These are phyloP conservation scores for Coemansia sp. DNA, from an alignment of 192 early-diverging fungal genomes.

Conservation along the genomic window DNA sequence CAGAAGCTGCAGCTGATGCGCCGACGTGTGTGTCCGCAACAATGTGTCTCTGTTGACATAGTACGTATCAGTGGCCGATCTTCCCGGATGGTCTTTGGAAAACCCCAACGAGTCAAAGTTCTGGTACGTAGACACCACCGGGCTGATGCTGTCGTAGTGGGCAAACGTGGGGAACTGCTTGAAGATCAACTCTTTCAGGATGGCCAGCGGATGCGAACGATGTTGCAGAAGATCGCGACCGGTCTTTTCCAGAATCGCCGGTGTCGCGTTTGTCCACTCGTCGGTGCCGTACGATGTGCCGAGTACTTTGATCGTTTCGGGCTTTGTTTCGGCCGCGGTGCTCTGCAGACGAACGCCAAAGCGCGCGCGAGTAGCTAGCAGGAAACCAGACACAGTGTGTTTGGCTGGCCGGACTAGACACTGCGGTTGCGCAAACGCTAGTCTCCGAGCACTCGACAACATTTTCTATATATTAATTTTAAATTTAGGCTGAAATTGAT, in stretches of 20 bases:
- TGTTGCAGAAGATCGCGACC: constrained; percentile 73
- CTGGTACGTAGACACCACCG: constrained; percentile 77
- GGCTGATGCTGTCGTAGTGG: constrained; percentile 65
- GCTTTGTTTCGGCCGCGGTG: background rate
- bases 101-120: constrained; percentile 95
- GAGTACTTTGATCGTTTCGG: constrained; percentile 14
- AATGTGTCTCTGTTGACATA: constrained; percentile 80
- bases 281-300: constrained; percentile 55
- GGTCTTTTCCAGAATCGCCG: constrained; percentile 73
- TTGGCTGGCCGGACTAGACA: too few relatives aligned
- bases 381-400: too few relatives aligned
- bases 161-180: constrained; percentile 68
- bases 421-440: too few relatives aligned
- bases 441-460: background rate
- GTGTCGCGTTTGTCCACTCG: constrained; percentile 74
- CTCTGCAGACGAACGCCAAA: constrained; percentile 4
- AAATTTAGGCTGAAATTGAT: background rate
- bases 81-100: constrained; percentile 76
- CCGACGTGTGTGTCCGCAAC: constrained; percentile 91
- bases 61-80: constrained; percentile 86
- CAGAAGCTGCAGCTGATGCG: constrained; percentile 87
- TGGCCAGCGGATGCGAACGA: constrained; percentile 82
- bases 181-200: constrained; percentile 80
- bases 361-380: too few relatives aligned
- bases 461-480: background rate